phyloP scores from a whole-genome alignment of 768 basidiomycete species.

The Cubamyces lactineus region DNA sequence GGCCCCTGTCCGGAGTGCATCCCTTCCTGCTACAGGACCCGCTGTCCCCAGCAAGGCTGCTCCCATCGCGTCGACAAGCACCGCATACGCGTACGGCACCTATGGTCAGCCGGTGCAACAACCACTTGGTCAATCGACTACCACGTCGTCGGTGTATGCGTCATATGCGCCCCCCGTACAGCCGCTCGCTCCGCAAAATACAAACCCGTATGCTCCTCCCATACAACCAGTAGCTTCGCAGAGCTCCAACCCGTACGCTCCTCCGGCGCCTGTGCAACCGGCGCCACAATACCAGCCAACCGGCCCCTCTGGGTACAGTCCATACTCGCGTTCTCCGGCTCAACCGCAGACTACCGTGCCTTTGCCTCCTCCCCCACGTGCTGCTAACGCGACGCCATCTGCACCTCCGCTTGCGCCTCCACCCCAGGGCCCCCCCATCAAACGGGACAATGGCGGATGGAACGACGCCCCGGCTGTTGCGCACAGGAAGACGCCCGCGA shows the following conservation, averaged over 20 bases:
- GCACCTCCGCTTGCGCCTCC: constrained; percentile 51
- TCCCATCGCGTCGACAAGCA: constrained; percentile 28
- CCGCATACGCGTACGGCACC: constrained; percentile 23
- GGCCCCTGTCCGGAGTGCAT: constrained; percentile 31
- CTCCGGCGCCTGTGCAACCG: constrained; percentile 24
- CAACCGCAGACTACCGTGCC: constrained; percentile 32
- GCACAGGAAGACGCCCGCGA: constrained; percentile 55
- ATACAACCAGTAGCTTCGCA: constrained; percentile 10
- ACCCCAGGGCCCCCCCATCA: constrained; percentile 52
- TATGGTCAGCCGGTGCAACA: constrained; percentile 31
- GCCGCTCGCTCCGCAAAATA: constrained; percentile 13
- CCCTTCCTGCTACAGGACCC: constrained; percentile 24
- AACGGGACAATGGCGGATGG: constrained; percentile 80
- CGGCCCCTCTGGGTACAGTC: constrained; percentile 32
- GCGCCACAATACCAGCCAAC: constrained; percentile 24
- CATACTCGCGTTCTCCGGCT: constrained; percentile 39
- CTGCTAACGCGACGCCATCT: constrained; percentile 45
- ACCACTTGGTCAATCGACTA: constrained; percentile 25
- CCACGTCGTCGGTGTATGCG: constrained; percentile 27
- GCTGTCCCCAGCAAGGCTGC: constrained; percentile 23
- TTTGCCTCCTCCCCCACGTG: constrained; percentile 39
- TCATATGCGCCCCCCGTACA: constrained; percentile 21
- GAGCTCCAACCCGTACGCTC: constrained; percentile 25
- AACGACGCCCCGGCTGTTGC: constrained; percentile 78
- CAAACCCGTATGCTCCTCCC: constrained; percentile 22